Base-by-base conservation (phyloP, 768 basidiomycete genomes). In the Ephemerocybe angulata region DNA sequence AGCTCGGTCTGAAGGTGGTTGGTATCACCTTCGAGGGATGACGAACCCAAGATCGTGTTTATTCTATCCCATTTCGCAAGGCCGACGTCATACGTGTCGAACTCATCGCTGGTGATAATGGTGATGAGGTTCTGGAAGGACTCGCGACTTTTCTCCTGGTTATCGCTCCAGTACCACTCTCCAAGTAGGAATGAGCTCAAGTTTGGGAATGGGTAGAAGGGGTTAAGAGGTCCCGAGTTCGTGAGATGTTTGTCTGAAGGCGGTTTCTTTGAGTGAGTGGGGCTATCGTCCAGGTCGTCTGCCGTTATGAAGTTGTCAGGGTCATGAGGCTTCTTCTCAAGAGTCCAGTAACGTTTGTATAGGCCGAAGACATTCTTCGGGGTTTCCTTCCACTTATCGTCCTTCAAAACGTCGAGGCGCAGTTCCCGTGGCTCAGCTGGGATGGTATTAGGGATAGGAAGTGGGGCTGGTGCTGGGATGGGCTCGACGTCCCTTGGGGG, bases 191-290 rank as follows among this genome's bases (percentile, higher is more conserved):
- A 48, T 27, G 47, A 28, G 28, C 19, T 53, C 24, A 53, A 15
- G 19, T 53, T 53, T 11, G 52, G 52, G 38, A 42, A 53, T 5
- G 52, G 52, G 22, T 53, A 19, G 6, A 28, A 19, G 21, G 40
- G 11, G 40, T 13, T 8, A 12, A 11, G 11, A 8, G 22, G 43
- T 4, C 19, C n/a, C 17, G 19, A 24, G 8, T n/a, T 21, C 41
- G 22, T 7, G 33, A 17, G n/a, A n/a, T n/a, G n/a, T n/a, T n/a
- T n/a, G 33, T 35, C 33, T 17, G 17, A 35, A 17, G 8, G 33
- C 33, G 17, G 8, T 35, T n/a, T n/a, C n/a, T 8, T 35, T 35
- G 33, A 8, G 33, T 35, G 33, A 8, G 8, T 35, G 8, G 8
- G 8, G 33, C 33, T 35, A 17, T 35, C n/a, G n/a, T n/a, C n/a